Base-by-base conservation (phyloP, 2,329 filamentous ascomycete genomes). In the Phaeosphaeria sp. region DNA sequence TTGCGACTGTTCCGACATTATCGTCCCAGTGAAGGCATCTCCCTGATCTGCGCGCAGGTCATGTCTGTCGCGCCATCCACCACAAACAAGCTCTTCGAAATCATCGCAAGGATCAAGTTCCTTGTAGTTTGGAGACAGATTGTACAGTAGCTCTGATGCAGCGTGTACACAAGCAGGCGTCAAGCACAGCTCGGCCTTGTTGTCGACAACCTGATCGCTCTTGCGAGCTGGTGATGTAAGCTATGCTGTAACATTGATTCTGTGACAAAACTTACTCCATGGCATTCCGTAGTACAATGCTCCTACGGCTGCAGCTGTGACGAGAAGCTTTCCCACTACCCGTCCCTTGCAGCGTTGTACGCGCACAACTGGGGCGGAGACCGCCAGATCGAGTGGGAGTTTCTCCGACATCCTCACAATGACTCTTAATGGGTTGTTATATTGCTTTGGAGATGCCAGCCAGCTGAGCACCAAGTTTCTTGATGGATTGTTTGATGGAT, bases 31-130 rank as follows among this genome's bases (percentile, higher is more conserved):
- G 58, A 87, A 89, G 33, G 83, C 82, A 64, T 83, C 82, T 33
- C 84, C 82, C 60, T 88, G 85, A 67, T 91, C 89, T 3, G 86
- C 78, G 2, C 88, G 84, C 56, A 91, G 82, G 66, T 90, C 88
- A 75, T 91, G 85, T 9, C 79, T 81, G 21, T 86, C 80, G 51
- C 83, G 80, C 84, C 88, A 91, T 11, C 89, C 89, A 54, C 87
- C 88, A 65, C 89, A 91, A 20, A 87, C 87, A 55, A 87, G 83
- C 70, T 87, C 80, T 58, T 90, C 87, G 58, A 92, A 92, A 67
- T 91, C 77, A n/a, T 81, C 83, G 66, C 89, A 92, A 1, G 89
- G 85, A 69, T 91, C 87, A 40, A 91, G 78, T 2, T 85, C 75
- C 57, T 84, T 80, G 73, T 90, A 88, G 50, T 87, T 79, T 7